Percentiles rank a stretch among this genome's conserved stretches.
phyloP scores from a whole-genome alignment of 371 early-diverging fungal genomes.

The Mortierella sp. region DNA sequence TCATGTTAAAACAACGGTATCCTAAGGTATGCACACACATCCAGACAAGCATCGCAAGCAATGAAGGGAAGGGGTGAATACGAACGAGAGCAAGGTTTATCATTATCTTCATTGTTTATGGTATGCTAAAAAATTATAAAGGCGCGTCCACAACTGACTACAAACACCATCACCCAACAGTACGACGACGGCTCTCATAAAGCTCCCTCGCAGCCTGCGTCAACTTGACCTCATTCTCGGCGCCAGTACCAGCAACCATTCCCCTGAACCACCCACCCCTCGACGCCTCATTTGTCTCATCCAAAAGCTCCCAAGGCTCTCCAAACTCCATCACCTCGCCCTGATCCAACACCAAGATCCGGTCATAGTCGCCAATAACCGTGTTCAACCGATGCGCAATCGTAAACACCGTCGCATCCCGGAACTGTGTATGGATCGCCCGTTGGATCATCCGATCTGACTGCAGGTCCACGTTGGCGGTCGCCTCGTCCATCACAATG shows the following conservation, averaged over 20 bases:
- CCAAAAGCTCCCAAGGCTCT: slow-evolving; percentile 34
- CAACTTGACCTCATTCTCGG: slow-evolving; percentile 29
- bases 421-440: slow-evolving; percentile 56
- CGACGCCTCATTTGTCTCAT: background rate
- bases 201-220: slow-evolving; percentile 7
- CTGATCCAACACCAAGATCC: slow-evolving; percentile 66
- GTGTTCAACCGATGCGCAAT: slow-evolving; percentile 76
- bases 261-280: slow-evolving; percentile 23
- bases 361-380: slow-evolving; percentile 72
- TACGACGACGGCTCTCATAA: background rate
- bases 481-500: slow-evolving; percentile 70
- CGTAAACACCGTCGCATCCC: slow-evolving; percentile 61
- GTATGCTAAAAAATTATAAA: background rate
- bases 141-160: background rate
- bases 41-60: too few species aligned
- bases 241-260: slow-evolving; percentile 49
- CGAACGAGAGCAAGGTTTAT: background rate
- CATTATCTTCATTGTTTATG: background rate
- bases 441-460: slow-evolving; percentile 61
- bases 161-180: background rate
- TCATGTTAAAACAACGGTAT: too few species aligned
- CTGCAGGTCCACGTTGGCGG: slow-evolving; percentile 68
- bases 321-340: slow-evolving; percentile 69
- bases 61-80: background rate
- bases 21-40: too few species aligned